Conservation (phyloP, 352 stramenopile species). For the Phytophthora foliorum region DNA sequence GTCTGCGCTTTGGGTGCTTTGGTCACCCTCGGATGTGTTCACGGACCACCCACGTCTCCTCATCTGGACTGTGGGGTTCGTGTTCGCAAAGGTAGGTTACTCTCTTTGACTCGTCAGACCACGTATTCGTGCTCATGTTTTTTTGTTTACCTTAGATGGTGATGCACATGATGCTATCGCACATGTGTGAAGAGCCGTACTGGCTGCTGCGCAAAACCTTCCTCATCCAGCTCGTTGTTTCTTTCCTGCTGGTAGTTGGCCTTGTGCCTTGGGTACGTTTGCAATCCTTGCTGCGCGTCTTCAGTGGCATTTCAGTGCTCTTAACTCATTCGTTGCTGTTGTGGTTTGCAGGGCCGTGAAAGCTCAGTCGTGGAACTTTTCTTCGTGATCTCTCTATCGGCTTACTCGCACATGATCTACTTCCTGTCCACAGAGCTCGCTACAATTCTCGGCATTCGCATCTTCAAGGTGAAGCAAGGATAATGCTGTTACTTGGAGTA, state of each 20-base stretch:
- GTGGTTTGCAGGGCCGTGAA: constrained; percentile 58
- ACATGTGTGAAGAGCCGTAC: constrained; percentile 90
- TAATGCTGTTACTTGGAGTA: constrained; percentile 27
- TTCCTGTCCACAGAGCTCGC: constrained; percentile 81
- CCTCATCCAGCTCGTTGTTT: constrained; percentile 64
- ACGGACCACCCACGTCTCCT: constrained; percentile 84
- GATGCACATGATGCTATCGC: constrained; percentile 92
- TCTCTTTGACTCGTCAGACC: not conserved
- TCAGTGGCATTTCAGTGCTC: not conserved
- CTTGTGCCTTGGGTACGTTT: constrained; percentile 78
- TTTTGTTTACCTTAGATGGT: constrained; percentile 64
- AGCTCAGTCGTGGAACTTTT: constrained; percentile 79
- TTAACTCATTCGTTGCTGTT: constrained; percentile 9
- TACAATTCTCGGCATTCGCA: constrained; percentile 78
- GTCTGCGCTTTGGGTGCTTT: constrained; percentile 80
- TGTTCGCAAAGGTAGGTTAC: constrained; percentile 77
- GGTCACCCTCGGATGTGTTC: constrained; percentile 87
- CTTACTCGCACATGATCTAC: constrained; percentile 89
- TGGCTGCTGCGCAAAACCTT: constrained; percentile 90
- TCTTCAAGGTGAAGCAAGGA: constrained; percentile 85
- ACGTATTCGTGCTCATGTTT: not conserved
- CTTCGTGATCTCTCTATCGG: constrained; percentile 73
- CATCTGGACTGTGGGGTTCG: constrained; percentile 86
- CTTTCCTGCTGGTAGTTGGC: constrained; percentile 72
- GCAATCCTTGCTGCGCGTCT: not conserved